Conservation (phyloP, 2,329 filamentous ascomycete species). For the Trichoderma afroharzianum region DNA sequence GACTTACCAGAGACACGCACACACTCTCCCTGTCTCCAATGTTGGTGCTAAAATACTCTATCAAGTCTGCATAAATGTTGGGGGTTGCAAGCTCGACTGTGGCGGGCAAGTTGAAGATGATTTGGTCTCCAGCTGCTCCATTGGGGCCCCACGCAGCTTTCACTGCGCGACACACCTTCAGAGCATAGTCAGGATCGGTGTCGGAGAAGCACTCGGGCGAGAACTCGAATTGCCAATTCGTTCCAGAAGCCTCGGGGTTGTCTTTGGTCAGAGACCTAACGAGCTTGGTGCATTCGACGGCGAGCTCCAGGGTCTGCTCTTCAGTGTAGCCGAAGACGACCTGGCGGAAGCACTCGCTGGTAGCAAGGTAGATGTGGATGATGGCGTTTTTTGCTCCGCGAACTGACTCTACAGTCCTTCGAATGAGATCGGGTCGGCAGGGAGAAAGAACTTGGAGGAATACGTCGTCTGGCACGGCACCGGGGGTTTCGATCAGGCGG, state of each 20-base stretch:
- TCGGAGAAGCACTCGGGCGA: conserved; percentile 5
- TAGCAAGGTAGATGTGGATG: conserved; percentile 3
- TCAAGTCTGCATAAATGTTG: not conserved
- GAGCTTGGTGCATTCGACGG: conserved; percentile 3
- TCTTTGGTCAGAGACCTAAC: conserved; percentile 7
- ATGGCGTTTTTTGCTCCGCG: not conserved
- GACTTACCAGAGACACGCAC: not conserved
- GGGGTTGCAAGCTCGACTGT: not conserved
- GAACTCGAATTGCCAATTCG: not conserved
- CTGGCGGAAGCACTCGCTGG: conserved; percentile 2
- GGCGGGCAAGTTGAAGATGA: conserved; percentile 4
- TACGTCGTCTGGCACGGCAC: conserved; percentile 1
- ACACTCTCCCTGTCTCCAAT: conserved; percentile 1
- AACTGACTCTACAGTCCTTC: not conserved
- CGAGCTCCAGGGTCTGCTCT: not conserved
- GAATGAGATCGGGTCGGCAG: not conserved
- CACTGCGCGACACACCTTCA: not conserved
- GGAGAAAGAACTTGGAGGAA: not conserved
- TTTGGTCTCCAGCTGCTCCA: not conserved
- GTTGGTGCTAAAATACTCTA: not conserved
- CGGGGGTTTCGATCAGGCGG: conserved; percentile 4
- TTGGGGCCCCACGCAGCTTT: not conserved
- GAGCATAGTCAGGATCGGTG: not conserved
- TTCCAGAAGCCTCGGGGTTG: not conserved
- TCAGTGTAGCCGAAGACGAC: conserved; percentile 2